Evolutionary conservation across 2,329 filamentous ascomycete species (phyloP).

Genomic region (Cladosporium halotolerans): DNA sequence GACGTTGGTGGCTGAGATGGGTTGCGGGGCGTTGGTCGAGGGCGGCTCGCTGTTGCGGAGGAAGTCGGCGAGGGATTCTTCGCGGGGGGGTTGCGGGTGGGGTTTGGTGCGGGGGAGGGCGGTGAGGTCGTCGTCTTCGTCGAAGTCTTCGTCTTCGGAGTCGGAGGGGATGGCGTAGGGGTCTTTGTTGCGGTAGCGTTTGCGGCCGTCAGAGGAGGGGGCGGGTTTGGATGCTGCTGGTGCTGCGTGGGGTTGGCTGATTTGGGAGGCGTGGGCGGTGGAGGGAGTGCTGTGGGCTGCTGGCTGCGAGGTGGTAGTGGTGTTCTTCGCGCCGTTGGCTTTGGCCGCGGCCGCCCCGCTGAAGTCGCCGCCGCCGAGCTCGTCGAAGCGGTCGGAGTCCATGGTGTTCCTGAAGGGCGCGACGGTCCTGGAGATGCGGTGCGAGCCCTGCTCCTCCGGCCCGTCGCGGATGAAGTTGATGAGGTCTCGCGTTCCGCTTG

Average conservation of each 20-base stretch:
- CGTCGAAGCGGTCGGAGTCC: conserved; percentile 72
- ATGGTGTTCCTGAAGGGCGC: conserved; percentile 80
- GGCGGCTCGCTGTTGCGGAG: conserved; percentile 64
- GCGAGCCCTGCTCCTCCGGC: conserved; percentile 54
- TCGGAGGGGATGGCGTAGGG: conserved; percentile 81
- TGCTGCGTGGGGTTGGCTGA: no score
- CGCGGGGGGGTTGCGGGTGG: conserved; percentile 28
- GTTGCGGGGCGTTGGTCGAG: conserved; percentile 8
- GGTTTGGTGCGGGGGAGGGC: conserved; percentile 35
- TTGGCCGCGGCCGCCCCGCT: background rate
- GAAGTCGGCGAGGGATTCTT: conserved; percentile 70
- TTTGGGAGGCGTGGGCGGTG: background rate
- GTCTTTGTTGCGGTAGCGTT: conserved; percentile 71
- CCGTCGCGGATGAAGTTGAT: conserved; percentile 94
- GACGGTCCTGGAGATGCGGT: conserved; percentile 72
- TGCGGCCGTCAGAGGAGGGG: conserved; percentile 51
- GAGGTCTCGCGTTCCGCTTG: conserved; percentile 71
- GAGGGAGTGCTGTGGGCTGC: background rate
- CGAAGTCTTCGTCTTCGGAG: conserved; percentile 55
- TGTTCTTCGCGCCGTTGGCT: background rate
- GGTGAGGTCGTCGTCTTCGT: conserved; percentile 35
- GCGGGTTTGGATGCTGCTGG: background rate
- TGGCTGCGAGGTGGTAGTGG: background rate
- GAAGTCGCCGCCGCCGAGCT: background rate
- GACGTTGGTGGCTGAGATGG: conserved; percentile 14